Conservation (phyloP, 1,284 basidiomycete species). For the Ustilago nuda region DNA sequence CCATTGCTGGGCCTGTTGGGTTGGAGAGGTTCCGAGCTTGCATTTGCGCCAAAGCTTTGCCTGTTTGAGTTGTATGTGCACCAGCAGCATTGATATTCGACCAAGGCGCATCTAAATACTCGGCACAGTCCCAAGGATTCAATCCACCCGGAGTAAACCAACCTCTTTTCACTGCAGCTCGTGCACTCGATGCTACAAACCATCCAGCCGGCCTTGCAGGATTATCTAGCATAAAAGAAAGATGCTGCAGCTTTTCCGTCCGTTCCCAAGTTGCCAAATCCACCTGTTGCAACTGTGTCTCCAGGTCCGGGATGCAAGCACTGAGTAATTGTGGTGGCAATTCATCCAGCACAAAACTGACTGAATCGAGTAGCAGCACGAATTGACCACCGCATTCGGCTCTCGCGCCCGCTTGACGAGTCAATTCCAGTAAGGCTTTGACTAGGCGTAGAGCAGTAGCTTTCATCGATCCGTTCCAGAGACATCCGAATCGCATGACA, state of each 20-base stretch:
- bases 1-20: neutral
- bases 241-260: slow-evolving; percentile 19
- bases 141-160: slow-evolving; percentile 38
- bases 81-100: neutral
- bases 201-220: slow-evolving; percentile 8
- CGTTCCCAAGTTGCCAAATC: slow-evolving; percentile 27
- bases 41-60: neutral
- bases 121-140: slow-evolving; percentile 49
- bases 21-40: neutral
- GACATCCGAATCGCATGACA: slow-evolving; percentile 40
- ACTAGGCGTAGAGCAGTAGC: slow-evolving; percentile 19
- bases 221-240: slow-evolving; percentile 28
- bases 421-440: slow-evolving; percentile 27
- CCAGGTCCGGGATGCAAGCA: slow-evolving; percentile 21
- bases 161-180: slow-evolving; percentile 27
- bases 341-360: slow-evolving; percentile 48
- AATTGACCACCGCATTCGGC: slow-evolving; percentile 20
- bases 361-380: slow-evolving; percentile 30
- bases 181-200: slow-evolving; percentile 29
- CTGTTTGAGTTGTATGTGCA: neutral
- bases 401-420: slow-evolving; percentile 16
- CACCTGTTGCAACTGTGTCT: slow-evolving; percentile 18
- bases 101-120: slow-evolving; percentile 37
- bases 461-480: slow-evolving; percentile 37
- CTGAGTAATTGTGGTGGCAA: slow-evolving; percentile 27